These are phyloP conservation scores for Elasticomyces elasticus DNA, from an alignment of 495 filamentous ascomycete species.

Conservation along the genomic window DNA sequence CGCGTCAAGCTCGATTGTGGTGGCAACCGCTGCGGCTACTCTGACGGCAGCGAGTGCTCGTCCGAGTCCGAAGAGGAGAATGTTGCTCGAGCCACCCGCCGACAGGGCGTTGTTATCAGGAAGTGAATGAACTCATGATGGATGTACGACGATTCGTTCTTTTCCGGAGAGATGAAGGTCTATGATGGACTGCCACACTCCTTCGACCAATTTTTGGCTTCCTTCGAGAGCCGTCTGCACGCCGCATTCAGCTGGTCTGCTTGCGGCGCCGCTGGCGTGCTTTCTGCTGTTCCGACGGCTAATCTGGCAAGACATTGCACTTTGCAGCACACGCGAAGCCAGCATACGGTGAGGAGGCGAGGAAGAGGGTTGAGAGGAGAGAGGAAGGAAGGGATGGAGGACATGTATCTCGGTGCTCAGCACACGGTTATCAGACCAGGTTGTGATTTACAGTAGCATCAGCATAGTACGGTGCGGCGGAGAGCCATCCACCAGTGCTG, in stretches of 20 bases:
- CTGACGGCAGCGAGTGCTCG: constrained; percentile 49
- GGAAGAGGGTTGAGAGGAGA: not conserved
- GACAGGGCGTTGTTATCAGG: constrained; percentile 70
- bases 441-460: too few relatives aligned
- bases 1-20: constrained; percentile 92
- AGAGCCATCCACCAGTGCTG: too few relatives aligned
- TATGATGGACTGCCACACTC: not conserved
- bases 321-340: not conserved
- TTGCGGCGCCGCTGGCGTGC: not conserved
- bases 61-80: constrained; percentile 30
- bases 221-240: constrained; percentile 4
- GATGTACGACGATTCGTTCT: not conserved
- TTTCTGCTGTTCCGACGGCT: not conserved
- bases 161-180: not conserved
- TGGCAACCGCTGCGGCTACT: constrained; percentile 72
- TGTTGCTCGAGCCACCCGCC: constrained; percentile 40
- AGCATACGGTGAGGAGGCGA: not conserved
- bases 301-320: not conserved
- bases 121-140: constrained; percentile 9
- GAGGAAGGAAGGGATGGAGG: not conserved
- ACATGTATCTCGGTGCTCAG: too few relatives aligned
- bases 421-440: too few relatives aligned
- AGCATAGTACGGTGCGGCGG: too few relatives aligned
- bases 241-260: constrained; percentile 18
- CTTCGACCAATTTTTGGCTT: constrained; percentile 4